These are phyloP conservation scores for Colletotrichum sp. DNA, from an alignment of 2,329 filamentous ascomycete genomes.

Conservation along the genomic window DNA sequence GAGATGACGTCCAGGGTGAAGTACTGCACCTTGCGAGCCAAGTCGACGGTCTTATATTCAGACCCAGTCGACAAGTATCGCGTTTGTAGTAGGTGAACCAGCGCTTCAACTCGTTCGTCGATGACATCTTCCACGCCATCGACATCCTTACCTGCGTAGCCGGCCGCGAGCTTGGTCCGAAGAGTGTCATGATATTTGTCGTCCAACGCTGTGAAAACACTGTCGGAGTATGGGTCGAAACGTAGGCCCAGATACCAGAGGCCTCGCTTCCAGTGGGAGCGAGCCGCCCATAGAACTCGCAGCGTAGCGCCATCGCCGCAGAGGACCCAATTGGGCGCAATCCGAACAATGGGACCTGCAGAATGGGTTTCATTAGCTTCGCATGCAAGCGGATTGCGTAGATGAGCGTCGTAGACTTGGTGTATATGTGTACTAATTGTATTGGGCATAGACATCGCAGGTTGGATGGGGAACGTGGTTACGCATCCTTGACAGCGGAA, in stretches of 20 bases:
- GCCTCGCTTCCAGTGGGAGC: slow-evolving; percentile 28
- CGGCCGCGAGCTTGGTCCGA: slow-evolving; percentile 37
- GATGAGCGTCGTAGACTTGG: neutral
- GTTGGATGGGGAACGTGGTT: neutral
- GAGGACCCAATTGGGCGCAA: slow-evolving; percentile 33
- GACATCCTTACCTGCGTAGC: slow-evolving; percentile 33
- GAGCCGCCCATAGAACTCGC: slow-evolving; percentile 32
- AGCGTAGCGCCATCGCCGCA: slow-evolving; percentile 32
- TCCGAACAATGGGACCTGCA: slow-evolving; percentile 30
- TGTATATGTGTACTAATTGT: neutral
- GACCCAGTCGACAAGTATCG: slow-evolving; percentile 37
- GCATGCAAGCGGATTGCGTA: neutral
- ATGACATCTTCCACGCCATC: slow-evolving; percentile 37
- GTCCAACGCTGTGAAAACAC: slow-evolving; percentile 54
- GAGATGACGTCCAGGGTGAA: slow-evolving; percentile 62
- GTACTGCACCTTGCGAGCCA: slow-evolving; percentile 55
- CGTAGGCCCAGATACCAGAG: slow-evolving; percentile 54
- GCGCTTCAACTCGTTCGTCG: slow-evolving; percentile 48
- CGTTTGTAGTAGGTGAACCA: slow-evolving; percentile 50
- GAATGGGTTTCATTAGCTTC: neutral
- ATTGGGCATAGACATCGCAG: neutral
- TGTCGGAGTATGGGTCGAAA: slow-evolving; percentile 55
- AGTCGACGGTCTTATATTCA: slow-evolving; percentile 47
- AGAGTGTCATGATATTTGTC: slow-evolving; percentile 46
- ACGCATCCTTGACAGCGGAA: neutral